Evolutionary conservation across 345 rosid genomes (phyloP).

Genomic region (Pseudoturritis turrita): DNA sequence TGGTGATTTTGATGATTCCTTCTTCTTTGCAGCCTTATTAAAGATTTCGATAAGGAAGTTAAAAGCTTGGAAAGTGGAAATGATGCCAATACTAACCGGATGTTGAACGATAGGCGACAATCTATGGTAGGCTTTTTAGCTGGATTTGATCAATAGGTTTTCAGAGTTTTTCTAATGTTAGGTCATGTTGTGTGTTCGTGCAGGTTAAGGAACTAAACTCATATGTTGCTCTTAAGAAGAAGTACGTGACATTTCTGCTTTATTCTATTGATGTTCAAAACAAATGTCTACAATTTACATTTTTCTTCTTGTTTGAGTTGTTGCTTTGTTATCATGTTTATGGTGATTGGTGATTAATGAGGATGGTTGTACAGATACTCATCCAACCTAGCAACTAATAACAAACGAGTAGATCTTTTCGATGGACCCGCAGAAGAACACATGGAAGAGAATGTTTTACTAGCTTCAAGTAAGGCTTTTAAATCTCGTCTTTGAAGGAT

Average conservation of each 20-base stretch:
- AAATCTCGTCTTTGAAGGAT: neutral
- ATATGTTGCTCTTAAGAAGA: conserved; percentile 73
- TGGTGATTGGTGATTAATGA: conserved; percentile 1
- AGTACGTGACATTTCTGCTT: conserved; percentile 44
- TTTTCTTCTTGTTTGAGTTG: neutral
- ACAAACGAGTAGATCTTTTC: conserved; percentile 84
- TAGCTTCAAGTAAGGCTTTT: conserved; percentile 73
- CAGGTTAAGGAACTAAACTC: conserved; percentile 84
- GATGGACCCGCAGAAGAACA: conserved; percentile 81
- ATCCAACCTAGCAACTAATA: conserved; percentile 63
- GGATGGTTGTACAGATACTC: conserved; percentile 49
- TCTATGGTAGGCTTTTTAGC: conserved; percentile 51
- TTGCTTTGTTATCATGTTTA: neutral
- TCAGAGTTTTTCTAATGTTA: conserved; percentile 12
- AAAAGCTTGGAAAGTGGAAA: conserved; percentile 62
- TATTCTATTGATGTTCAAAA: neutral
- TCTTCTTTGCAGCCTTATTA: conserved; percentile 68
- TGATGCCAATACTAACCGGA: conserved; percentile 56
- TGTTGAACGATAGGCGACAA: conserved; percentile 80
- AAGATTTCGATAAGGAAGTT: conserved; percentile 84
- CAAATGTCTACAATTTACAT: neutral
- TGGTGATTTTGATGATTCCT: neutral
- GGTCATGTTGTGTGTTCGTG: conserved; percentile 21
- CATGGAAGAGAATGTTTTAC: conserved; percentile 75
- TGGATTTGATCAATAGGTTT: neutral